A percentile compares a stretch with the other conserved stretches of the same genome.
phyloP scores from a whole-genome alignment of 139 green algal species.

The Chlamydomonas incerta region DNA sequence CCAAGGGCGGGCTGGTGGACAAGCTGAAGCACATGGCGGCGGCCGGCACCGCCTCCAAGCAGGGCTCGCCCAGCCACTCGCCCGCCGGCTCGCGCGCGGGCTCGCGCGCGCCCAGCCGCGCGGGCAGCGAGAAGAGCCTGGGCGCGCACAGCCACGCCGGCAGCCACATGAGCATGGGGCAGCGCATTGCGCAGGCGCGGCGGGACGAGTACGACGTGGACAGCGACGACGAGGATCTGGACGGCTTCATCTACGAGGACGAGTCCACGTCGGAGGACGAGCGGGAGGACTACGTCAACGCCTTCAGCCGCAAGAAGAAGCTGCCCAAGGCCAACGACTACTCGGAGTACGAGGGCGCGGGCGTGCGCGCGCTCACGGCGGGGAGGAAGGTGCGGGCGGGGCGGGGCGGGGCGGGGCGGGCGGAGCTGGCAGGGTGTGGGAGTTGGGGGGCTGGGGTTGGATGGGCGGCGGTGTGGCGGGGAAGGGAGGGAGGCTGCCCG shows the following conservation, averaged over 20 bases:
- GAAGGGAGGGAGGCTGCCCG: not conserved
- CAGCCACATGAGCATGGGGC: not conserved
- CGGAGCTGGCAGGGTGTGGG: not conserved
- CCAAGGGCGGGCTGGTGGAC: constrained; percentile 11
- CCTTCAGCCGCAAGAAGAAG: constrained; percentile 19
- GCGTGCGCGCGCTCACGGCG: not conserved
- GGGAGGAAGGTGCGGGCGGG: not conserved
- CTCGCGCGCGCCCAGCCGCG: not conserved
- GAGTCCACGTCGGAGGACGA: constrained; percentile 36
- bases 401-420: not conserved
- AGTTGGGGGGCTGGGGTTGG: too few relatives aligned
- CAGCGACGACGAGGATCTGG: constrained; percentile 29
- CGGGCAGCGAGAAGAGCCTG: not conserved
- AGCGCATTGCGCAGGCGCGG: not conserved
- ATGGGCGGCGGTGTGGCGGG: too few relatives aligned
- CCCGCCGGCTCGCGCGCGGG: not conserved
- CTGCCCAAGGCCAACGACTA: not conserved
- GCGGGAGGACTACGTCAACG: constrained; percentile 42
- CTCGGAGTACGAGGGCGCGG: constrained; percentile 19
- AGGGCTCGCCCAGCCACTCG: not conserved
- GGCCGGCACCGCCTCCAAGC: not conserved
- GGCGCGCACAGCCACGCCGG: not conserved
- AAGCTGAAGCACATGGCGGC: not conserved
- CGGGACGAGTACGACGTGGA: constrained; percentile 34
- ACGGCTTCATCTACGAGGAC: constrained; percentile 46